These are phyloP conservation scores for Luffa acutangula DNA, from an alignment of 306 rosid species.

Conservation along the genomic window DNA sequence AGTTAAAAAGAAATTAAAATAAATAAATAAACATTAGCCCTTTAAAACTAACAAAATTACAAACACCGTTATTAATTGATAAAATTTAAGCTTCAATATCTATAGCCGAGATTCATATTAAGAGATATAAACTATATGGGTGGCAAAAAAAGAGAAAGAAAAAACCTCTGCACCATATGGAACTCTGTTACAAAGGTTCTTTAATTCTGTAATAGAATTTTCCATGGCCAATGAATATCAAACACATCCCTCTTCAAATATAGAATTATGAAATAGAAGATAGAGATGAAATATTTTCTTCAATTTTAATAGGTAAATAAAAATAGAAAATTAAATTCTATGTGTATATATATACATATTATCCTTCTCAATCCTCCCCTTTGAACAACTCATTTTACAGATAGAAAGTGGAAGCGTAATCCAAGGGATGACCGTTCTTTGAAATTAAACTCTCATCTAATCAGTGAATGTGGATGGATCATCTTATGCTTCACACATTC, in stretches of 20 bases:
- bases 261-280: background rate
- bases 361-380: background rate
- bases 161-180: background rate
- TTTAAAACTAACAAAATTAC: background rate
- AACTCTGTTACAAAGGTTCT: background rate
- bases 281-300: background rate
- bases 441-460: background rate
- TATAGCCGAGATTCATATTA: background rate
- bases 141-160: background rate
- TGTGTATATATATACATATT: background rate
- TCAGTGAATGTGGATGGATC: background rate
- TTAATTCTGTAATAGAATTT: background rate
- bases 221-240: background rate
- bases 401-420: background rate
- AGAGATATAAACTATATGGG: background rate
- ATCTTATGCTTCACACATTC: background rate
- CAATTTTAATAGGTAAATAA: background rate
- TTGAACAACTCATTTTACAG: background rate
- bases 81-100: background rate
- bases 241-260: background rate
- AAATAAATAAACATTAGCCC: background rate
- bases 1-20: background rate
- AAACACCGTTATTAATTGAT: background rate
- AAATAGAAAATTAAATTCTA: background rate
- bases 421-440: background rate